phyloP scores from a whole-genome alignment of 1,139 yeast species.

The Kurtzmaniella quercitrusa region DNA sequence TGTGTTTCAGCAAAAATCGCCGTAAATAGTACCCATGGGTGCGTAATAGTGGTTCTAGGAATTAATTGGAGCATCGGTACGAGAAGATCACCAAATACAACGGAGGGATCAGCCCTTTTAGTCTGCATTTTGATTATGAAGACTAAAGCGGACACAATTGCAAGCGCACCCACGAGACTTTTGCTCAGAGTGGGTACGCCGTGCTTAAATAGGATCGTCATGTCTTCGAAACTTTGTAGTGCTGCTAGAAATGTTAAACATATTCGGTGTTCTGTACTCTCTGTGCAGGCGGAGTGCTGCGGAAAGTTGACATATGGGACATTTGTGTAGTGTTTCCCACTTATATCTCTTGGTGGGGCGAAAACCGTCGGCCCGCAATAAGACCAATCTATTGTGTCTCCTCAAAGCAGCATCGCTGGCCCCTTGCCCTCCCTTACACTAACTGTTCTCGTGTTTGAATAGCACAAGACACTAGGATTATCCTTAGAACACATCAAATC shows the following conservation, averaged over 20 bases:
- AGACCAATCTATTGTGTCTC: too few species aligned
- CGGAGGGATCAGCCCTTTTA: slow-evolving; percentile 38
- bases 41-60: slow-evolving; percentile 54
- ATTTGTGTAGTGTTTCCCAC: too few species aligned
- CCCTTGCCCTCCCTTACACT: too few species aligned
- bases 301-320: not conserved
- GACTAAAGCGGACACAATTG: slow-evolving; percentile 20
- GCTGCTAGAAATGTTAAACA: not conserved
- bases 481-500: too few species aligned
- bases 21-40: slow-evolving; percentile 77
- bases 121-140: slow-evolving; percentile 28
- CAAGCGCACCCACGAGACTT: slow-evolving; percentile 24
- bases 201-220: slow-evolving; percentile 1
- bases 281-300: not conserved
- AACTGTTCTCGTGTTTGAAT: too few species aligned
- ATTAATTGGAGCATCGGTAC: slow-evolving; percentile 68
- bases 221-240: not conserved
- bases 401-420: too few species aligned
- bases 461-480: too few species aligned
- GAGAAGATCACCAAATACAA: slow-evolving; percentile 33
- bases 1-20: slow-evolving; percentile 70
- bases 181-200: slow-evolving; percentile 24
- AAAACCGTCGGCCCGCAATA: too few species aligned
- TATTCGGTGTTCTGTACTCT: not conserved
- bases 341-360: too few species aligned